A percentile compares a stretch with the other conserved stretches of the same genome.
These are phyloP conservation scores for Tirmania nivea DNA, from an alignment of 495 filamentous ascomycete genomes.

Conservation along the genomic window DNA sequence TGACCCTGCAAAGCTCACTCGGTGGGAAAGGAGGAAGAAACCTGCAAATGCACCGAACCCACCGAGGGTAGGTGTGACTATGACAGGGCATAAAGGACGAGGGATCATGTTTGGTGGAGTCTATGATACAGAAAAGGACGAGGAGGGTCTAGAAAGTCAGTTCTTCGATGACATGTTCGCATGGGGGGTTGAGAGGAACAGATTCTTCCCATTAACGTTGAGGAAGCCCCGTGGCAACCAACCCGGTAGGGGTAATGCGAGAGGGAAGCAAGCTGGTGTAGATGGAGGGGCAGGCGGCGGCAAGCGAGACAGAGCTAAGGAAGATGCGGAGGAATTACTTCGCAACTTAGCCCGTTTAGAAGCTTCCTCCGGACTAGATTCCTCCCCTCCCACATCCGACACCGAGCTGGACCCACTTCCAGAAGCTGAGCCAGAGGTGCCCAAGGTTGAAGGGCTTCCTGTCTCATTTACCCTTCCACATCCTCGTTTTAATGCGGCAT, in stretches of 20 bases:
- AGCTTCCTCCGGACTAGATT: slow-evolving; percentile 31
- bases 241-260: not conserved
- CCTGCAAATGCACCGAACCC: slow-evolving; percentile 77
- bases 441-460: slow-evolving; percentile 29
- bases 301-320: slow-evolving; percentile 48
- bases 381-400: not conserved
- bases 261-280: slow-evolving; percentile 12
- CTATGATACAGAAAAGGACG: slow-evolving; percentile 76
- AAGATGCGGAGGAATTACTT: slow-evolving; percentile 75
- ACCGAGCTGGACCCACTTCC: slow-evolving; percentile 9
- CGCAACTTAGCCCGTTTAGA: slow-evolving; percentile 64
- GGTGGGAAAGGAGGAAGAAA: slow-evolving; percentile 85
- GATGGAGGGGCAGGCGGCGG: slow-evolving; percentile 34
- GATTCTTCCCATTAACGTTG: slow-evolving; percentile 69
- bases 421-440: slow-evolving; percentile 32
- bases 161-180: slow-evolving; percentile 80
- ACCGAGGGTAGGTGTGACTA: slow-evolving; percentile 63
- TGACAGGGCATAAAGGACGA: slow-evolving; percentile 78
- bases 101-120: slow-evolving; percentile 90
- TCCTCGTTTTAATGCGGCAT: slow-evolving; percentile 64
- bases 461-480: slow-evolving; percentile 62
- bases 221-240: slow-evolving; percentile 44
- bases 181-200: slow-evolving; percentile 84
- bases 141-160: slow-evolving; percentile 87
- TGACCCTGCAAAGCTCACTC: slow-evolving; percentile 38